Conservation (phyloP, 257 asterid species). For the Nicotiana paniculata region DNA sequence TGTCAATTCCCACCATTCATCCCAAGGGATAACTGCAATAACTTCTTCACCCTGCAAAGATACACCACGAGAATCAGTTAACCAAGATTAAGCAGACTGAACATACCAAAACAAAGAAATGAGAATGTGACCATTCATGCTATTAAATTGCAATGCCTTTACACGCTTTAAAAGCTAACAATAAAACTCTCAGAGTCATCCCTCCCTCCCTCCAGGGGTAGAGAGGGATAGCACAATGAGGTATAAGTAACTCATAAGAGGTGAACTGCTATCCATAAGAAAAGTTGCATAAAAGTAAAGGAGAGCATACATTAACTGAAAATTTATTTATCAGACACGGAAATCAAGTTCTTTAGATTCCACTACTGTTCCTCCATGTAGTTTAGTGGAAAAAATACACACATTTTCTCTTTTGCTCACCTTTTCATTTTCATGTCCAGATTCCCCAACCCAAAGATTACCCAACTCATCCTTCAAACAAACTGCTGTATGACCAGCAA, state of each 20-base stretch:
- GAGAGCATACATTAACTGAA: background rate
- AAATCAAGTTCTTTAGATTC: background rate
- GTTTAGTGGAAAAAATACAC: background rate
- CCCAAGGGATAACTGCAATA: conserved; percentile 84
- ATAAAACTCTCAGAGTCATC: background rate
- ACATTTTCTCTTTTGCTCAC: conserved; percentile 24
- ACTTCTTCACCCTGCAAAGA: conserved; percentile 88
- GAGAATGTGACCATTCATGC: background rate
- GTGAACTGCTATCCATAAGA: background rate
- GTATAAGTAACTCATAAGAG: background rate
- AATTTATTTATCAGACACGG: background rate
- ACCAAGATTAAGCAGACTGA: background rate
- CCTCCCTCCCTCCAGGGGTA: background rate
- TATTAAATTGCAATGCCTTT: background rate
- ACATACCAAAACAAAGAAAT: background rate
- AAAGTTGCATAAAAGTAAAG: background rate
- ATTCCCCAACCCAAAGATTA: conserved; percentile 95
- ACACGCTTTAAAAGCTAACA: background rate
- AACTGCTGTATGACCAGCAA: conserved; percentile 98
- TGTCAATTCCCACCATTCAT: conserved; percentile 89
- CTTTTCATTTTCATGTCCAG: conserved; percentile 98
- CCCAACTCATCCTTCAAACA: conserved; percentile 90
- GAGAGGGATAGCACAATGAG: background rate
- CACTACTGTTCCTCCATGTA: background rate
- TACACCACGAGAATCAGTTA: background rate